Evolutionary conservation across 352 stramenopile genomes (phyloP).

Genomic region (Lagenidium sp.): DNA sequence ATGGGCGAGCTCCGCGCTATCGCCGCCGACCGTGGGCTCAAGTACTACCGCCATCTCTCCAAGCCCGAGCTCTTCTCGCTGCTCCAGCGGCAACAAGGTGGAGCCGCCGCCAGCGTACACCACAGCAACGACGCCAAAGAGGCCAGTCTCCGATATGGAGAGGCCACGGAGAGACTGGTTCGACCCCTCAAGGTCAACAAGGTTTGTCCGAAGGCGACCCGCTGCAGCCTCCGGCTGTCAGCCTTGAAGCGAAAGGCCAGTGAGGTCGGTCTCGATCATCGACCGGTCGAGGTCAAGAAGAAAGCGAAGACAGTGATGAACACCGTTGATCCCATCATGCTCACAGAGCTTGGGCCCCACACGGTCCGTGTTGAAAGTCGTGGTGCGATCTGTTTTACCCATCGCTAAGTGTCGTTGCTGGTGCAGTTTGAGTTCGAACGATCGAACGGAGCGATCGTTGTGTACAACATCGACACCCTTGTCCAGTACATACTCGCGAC

Average conservation of each 20-base stretch:
- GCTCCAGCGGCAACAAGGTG: slow-evolving; percentile 66
- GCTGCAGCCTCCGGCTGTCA: slow-evolving; percentile 45
- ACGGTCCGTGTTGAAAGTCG: too few species aligned
- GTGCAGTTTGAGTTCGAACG: slow-evolving; percentile 76
- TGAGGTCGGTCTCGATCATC: slow-evolving; percentile 8
- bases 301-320: slow-evolving; percentile 60
- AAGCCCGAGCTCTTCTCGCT: slow-evolving; percentile 75
- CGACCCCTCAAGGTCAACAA: slow-evolving; percentile 1
- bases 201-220: slow-evolving; percentile 18
- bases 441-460: slow-evolving; percentile 71
- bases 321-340: slow-evolving; percentile 84
- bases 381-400: too few species aligned
- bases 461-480: slow-evolving; percentile 83
- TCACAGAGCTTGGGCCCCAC: slow-evolving; percentile 61
- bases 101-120: slow-evolving; percentile 14
- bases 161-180: neutral
- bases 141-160: neutral
- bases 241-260: slow-evolving; percentile 46
- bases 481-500: slow-evolving; percentile 85
- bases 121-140: slow-evolving; percentile 7
- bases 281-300: slow-evolving; percentile 23
- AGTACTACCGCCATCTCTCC: slow-evolving; percentile 77
- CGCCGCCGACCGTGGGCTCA: slow-evolving; percentile 65
- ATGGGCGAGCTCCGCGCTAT: slow-evolving; percentile 66
- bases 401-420: too few species aligned